Percentiles rank a stretch among this genome's conserved stretches.
These are phyloP conservation scores for Colletotrichum sp. DNA, from an alignment of 2,329 filamentous ascomycete species.

Conservation along the genomic window DNA sequence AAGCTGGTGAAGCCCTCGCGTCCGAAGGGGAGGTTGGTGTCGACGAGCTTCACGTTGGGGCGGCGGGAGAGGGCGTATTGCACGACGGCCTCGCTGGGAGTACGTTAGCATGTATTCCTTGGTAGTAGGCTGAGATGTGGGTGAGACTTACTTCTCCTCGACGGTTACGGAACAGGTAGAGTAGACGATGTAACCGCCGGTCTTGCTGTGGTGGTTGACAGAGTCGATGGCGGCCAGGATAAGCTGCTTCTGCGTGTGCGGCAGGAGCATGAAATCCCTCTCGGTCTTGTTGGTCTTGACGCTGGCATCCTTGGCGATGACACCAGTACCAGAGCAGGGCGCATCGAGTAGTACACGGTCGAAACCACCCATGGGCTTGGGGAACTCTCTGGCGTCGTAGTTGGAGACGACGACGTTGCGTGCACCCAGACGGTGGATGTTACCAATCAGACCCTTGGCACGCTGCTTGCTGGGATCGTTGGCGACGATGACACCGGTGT, in stretches of 20 bases:
- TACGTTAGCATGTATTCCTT: conserved; percentile 6
- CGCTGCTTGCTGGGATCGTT: conserved; percentile 95
- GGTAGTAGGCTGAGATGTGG: not conserved
- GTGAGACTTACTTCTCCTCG: conserved; percentile 66
- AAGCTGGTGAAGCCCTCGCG: conserved; percentile 91
- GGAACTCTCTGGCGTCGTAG: conserved; percentile 93
- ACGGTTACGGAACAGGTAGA: conserved; percentile 95
- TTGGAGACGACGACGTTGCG: conserved; percentile 91
- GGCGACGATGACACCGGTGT: conserved; percentile 93
- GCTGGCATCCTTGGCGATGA: conserved; percentile 94
- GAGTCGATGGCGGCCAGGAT: conserved; percentile 93
- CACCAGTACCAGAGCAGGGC: conserved; percentile 73
- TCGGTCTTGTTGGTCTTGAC: conserved; percentile 99
- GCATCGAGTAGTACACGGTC: conserved; percentile 94
- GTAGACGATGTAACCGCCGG: conserved; percentile 94
- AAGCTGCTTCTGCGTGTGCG: conserved; percentile 94
- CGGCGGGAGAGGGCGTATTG: conserved; percentile 91
- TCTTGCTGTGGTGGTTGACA: conserved; percentile 88
- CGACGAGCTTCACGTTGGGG: conserved; percentile 92
- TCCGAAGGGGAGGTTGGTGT: conserved; percentile 88
- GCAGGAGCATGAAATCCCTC: conserved; percentile 88
- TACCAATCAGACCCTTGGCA: conserved; percentile 96
- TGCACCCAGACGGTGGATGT: conserved; percentile 92
- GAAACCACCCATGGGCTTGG: conserved; percentile 92
- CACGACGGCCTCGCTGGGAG: conserved; percentile 81